Evolutionary conservation across 2,329 filamentous ascomycete genomes (phyloP).

Genomic region (Boeremia exigua): DNA sequence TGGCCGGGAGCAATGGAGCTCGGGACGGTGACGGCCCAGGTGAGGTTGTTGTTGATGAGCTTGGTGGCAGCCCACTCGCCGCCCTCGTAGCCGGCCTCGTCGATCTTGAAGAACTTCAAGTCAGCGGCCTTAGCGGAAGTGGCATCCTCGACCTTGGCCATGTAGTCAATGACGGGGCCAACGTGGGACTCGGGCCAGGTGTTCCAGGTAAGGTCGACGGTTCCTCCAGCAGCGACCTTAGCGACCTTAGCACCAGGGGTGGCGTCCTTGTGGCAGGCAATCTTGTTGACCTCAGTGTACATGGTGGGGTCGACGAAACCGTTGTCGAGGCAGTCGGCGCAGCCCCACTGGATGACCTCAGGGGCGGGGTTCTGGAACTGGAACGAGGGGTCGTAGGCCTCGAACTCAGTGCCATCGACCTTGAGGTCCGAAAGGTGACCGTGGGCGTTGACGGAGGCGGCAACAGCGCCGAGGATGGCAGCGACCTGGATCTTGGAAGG

Average conservation of each 20-base stretch:
- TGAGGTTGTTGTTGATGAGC: slow-evolving; percentile 56
- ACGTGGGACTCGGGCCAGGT: slow-evolving; percentile 70
- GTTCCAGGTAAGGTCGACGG: slow-evolving; percentile 67
- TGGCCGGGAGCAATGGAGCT: slow-evolving; percentile 60
- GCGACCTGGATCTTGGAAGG: slow-evolving; percentile 40
- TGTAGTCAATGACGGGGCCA: slow-evolving; percentile 69
- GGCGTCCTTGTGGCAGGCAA: slow-evolving; percentile 66
- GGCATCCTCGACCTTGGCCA: slow-evolving; percentile 64
- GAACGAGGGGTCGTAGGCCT: slow-evolving; percentile 51
- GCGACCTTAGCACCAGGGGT: slow-evolving; percentile 59
- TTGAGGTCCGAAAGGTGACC: slow-evolving; percentile 53
- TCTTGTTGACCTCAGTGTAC: slow-evolving; percentile 57
- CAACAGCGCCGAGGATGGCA: slow-evolving; percentile 41
- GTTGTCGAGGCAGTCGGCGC: slow-evolving; percentile 56
- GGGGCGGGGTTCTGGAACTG: slow-evolving; percentile 45
- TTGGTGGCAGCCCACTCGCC: slow-evolving; percentile 63
- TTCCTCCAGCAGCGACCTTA: slow-evolving; percentile 63
- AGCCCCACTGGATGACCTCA: slow-evolving; percentile 61
- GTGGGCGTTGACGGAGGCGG: slow-evolving; percentile 52
- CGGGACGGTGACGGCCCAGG: slow-evolving; percentile 60
- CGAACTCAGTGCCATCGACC: slow-evolving; percentile 55
- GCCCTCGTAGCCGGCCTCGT: slow-evolving; percentile 60
- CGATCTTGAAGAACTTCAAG: slow-evolving; percentile 70
- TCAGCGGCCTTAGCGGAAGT: slow-evolving; percentile 58
- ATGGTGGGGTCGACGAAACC: slow-evolving; percentile 59